Conservation (phyloP, 345 rosid species). For the Populus nigra region DNA sequence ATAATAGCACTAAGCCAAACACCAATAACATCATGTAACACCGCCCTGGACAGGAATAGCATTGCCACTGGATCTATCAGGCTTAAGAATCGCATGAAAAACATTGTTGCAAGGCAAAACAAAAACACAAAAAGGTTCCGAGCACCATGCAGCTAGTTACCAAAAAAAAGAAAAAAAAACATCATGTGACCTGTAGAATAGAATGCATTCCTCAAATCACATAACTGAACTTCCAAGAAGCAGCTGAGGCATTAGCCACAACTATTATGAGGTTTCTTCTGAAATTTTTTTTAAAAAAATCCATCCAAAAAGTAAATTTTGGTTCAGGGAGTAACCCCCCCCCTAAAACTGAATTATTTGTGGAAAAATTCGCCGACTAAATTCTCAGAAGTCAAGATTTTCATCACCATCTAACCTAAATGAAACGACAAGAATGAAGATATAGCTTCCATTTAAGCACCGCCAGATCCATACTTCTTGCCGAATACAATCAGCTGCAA, state of each 20-base stretch:
- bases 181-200: not conserved
- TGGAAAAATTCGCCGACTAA: slow-evolving; percentile 31
- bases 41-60: no score
- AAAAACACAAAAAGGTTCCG: not conserved
- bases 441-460: slow-evolving; percentile 14
- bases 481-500: slow-evolving; percentile 37
- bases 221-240: slow-evolving; percentile 5
- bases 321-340: slow-evolving; percentile 31
- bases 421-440: not conserved
- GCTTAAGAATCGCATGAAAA: no score
- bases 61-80: no score
- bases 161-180: not conserved
- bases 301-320: slow-evolving; percentile 21
- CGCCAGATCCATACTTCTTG: slow-evolving; percentile 35
- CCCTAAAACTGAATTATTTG: slow-evolving; percentile 39
- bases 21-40: no score
- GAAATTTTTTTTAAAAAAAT: slow-evolving; percentile 13
- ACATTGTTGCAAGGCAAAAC: not conserved
- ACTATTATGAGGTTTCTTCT: slow-evolving; percentile 7
- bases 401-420: slow-evolving; percentile 57
- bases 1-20: no score
- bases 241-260: slow-evolving; percentile 6
- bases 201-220: not conserved
- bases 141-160: not conserved
- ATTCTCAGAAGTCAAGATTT: slow-evolving; percentile 35